These are phyloP conservation scores for Heliophila coronopifolia DNA, from an alignment of 441 rosid genomes.

Conservation along the genomic window DNA sequence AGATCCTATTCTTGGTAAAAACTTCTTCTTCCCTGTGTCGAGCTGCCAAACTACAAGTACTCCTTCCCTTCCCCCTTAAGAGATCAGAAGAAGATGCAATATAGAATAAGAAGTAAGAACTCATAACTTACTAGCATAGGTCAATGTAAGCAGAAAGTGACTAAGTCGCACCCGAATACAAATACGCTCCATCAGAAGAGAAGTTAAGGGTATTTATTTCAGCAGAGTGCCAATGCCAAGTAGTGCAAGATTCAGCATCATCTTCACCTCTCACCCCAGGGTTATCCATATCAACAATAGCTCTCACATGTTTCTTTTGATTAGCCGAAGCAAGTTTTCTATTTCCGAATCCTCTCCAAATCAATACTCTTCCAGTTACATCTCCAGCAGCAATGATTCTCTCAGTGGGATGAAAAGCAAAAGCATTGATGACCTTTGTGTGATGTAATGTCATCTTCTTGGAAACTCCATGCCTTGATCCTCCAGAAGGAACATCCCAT, in stretches of 20 bases:
- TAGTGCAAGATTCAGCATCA: constrained; percentile 90
- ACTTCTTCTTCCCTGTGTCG: constrained; percentile 94
- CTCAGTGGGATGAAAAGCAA: constrained; percentile 83
- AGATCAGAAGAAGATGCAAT: constrained; percentile 4
- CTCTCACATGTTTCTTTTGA: constrained; percentile 22
- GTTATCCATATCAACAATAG: constrained; percentile 41
- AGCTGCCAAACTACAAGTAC: constrained; percentile 98
- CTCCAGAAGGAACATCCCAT: constrained; percentile 66
- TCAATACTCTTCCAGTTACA: constrained; percentile 82
- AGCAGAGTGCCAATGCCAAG: constrained; percentile 97
- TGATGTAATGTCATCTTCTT: constrained; percentile 75
- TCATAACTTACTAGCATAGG: no score
- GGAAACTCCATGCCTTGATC: constrained; percentile 34
- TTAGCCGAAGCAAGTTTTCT: constrained; percentile 35
- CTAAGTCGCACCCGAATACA: constrained; percentile 81
- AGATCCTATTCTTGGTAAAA: constrained; percentile 86
- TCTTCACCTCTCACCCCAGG: constrained; percentile 84
- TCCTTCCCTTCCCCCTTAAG: constrained; percentile 94
- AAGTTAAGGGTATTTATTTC: constrained; percentile 62
- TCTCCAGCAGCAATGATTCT: constrained; percentile 85
- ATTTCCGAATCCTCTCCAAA: constrained; percentile 84
- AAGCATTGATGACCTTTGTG: constrained; percentile 52
- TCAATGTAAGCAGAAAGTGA: no score
- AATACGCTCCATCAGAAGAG: constrained; percentile 91
- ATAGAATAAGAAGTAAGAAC: constrained; percentile 1